Conservation (phyloP, 176 grass and related monocot genomes). For the Hordeum vulgare region MorexV3_pseudomolecules_assembly NC_058524.1:1764688-1765187, state of each 20-base stretch:
- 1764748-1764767: no score
- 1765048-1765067: background rate
- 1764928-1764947: background rate
- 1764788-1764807: no score
- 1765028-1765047: no score
- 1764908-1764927: no score
- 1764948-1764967: background rate
- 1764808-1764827: no score
- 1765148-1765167: background rate
- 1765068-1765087: background rate
- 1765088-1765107: background rate
- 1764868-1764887: background rate
- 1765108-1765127: background rate
- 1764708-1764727: no score
- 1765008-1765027: no score
- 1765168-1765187: background rate
- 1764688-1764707: no score
- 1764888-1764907: background rate
- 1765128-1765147: background rate
- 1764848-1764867: no score
- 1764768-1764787: no score
- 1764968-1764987: background rate
- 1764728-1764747: no score
- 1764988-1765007: background rate
- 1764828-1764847: no score